A percentile compares a stretch with the other conserved stretches of the same genome.
phyloP scores from a whole-genome alignment of 768 basidiomycete genomes.

The Boletus rubroflammeus region DNA sequence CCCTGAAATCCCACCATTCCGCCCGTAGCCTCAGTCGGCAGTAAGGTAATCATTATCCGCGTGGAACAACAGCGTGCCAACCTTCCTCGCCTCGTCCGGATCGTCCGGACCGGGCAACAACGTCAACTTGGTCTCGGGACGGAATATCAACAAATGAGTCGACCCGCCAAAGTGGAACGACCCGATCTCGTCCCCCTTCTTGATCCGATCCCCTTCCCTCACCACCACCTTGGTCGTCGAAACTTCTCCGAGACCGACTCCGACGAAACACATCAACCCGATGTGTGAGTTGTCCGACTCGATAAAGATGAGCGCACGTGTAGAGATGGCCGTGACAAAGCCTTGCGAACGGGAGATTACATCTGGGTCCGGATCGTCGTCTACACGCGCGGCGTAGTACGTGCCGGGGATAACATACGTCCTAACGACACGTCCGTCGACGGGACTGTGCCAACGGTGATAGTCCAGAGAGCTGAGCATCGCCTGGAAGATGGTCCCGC shows the following conservation, averaged over 20 bases:
- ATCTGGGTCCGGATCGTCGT: conserved; percentile 16
- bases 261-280: not conserved
- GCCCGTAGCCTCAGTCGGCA: no score
- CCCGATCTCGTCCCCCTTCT: not conserved
- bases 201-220: not conserved
- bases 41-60: not conserved
- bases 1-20: no score
- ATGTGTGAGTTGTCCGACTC: not conserved
- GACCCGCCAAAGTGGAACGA: not conserved
- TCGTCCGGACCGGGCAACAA: not conserved
- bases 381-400: conserved; percentile 43
- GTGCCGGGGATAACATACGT: conserved; percentile 45
- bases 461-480: conserved; percentile 54
- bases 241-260: not conserved
- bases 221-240: not conserved
- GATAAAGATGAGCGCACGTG: not conserved
- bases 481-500: conserved; percentile 53
- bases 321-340: not conserved
- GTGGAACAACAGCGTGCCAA: not conserved
- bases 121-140: not conserved
- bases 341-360: not conserved
- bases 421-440: conserved; percentile 42
- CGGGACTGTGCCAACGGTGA: conserved; percentile 64
- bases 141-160: not conserved
- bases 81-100: not conserved